Evolutionary conservation across 2,329 filamentous ascomycete species (phyloP).

Genomic region (Trichoderma atroviride): DNA sequence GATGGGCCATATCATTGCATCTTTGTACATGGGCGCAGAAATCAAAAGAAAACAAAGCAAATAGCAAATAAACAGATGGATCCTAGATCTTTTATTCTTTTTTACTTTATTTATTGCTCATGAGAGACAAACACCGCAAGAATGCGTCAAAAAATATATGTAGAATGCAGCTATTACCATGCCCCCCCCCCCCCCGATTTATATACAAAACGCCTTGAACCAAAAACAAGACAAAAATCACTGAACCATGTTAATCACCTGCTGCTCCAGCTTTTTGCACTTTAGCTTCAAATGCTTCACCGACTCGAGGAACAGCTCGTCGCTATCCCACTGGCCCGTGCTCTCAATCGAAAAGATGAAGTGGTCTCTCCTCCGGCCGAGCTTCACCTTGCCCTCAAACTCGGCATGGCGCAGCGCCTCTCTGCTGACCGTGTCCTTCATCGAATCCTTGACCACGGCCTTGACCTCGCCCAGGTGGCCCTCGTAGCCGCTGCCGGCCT

Average conservation of each 20-base stretch:
- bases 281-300: slow-evolving; percentile 85
- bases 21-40: not conserved
- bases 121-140: slow-evolving; percentile 29
- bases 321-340: slow-evolving; percentile 91
- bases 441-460: slow-evolving; percentile 83
- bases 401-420: slow-evolving; percentile 90
- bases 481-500: slow-evolving; percentile 66
- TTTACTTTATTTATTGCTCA: not conserved
- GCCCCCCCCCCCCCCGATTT: slow-evolving; percentile 18
- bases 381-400: slow-evolving; percentile 93
- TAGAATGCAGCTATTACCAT: slow-evolving; percentile 27
- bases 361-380: slow-evolving; percentile 88
- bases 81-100: slow-evolving; percentile 10
- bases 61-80: slow-evolving; percentile 23
- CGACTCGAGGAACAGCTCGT: slow-evolving; percentile 89
- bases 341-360: slow-evolving; percentile 98
- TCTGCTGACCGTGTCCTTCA: slow-evolving; percentile 93
- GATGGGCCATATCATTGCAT: slow-evolving; percentile 31
- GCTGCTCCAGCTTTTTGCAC: slow-evolving; percentile 72
- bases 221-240: slow-evolving; percentile 35
- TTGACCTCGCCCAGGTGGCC: slow-evolving; percentile 78
- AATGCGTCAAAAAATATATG: slow-evolving; percentile 26
- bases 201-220: slow-evolving; percentile 22
- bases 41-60: not conserved
- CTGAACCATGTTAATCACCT: slow-evolving; percentile 66